Base-by-base conservation (phyloP, 768 basidiomycete genomes). In the Phlegmacium glaucopus region DNA sequence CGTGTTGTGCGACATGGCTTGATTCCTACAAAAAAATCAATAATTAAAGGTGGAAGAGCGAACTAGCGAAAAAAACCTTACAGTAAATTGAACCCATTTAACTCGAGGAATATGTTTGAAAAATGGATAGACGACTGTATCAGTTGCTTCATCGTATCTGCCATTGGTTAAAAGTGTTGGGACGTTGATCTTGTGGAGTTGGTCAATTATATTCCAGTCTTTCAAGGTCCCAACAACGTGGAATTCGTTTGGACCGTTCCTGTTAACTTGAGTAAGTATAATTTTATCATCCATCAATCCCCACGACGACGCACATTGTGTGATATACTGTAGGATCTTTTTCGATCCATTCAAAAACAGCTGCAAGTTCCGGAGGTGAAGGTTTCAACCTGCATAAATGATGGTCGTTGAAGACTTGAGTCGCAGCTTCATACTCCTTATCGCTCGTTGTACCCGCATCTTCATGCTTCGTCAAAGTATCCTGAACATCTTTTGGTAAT, bases 311-410 rank as follows among this genome's bases (percentile, higher is more conserved):
- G n/a, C 6, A 34, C 32, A 34, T 34, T 34, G 32, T 34, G n/a
- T 34, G 32, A 34, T 34, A 34, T 10, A 34, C 32, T 34, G 32
- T 34, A 34, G 11, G 36, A 22, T 47, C 45, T 11, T 43, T 28
- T n/a, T 9, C 17, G 30, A 50, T 25, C 38, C 28, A 43, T 2
- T 22, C 22, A 36, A 53, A 45, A 4, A 40, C 36, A 9, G 39
- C 37, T 22, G 41, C 2, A 12, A 52, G 42, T 1, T 37, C 41
- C 25, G 29, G 6, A 5, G 46, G 47, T 61, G 67, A 65, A 0
- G 78, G 77, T 30, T 76, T 56, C 9, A 75, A 4, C 22, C 68
- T 62, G 55, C 78, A 82, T 9, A 75, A 22, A 50, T 75, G 71
- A 12, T 61, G 61, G 8, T 63, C 62, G 51, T 73, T 75, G 60